Evolutionary conservation across 2,329 filamentous ascomycete genomes (phyloP), one percentile per base, ranked within the genome.

Genomic region (Talaromyces amestolkiae): DNA sequence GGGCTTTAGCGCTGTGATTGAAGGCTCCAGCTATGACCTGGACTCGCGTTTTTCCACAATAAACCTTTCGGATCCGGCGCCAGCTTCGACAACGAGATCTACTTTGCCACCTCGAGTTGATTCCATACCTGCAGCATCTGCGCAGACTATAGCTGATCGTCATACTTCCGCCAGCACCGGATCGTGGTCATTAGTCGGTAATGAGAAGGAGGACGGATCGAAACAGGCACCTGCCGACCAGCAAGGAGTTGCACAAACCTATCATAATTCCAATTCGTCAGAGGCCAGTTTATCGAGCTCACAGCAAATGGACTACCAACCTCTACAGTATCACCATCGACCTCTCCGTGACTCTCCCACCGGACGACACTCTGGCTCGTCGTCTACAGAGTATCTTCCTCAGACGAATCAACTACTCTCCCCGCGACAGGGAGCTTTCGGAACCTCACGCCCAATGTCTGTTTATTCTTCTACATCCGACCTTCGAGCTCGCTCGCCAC

Each of bases 401-500:
- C 79, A 80, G 39, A 83, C 86, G 67, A 86, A 86, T 68, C 86
- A 87, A 56, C 86, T 89, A 74, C 79, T 91, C 41, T 87, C 87
- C 3, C 87, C 85, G 27, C 66, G 37, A 67, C 84, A 13, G 79
- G 82, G 71, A 61, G 81, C 65, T 81, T 84, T 69, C 81, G 83
- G 71, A 80, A 51, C 35, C 68, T 84, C 85, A 47, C 85, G 93
- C 61, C 93, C 93, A 5, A 84, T 84, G 27, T 97, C 93, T 13
- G 83, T 89, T 5, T 93, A 93, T 76, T 95, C 91, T 2, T 83
- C 86, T 15, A 85, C 86, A 58, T 92, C 91, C 17, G 92, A 96
- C 58, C 79, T 87, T 67, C 87, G 89, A 39, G 81, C 81, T 68
- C 79, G 82, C 45, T 86, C 86, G 19, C 84, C 84, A 17, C 80